A percentile compares a stretch with the other conserved stretches of the same genome.
These are phyloP conservation scores for Paecilomyces formosus DNA, from an alignment of 2,329 filamentous ascomycete species.

Conservation along the genomic window DNA sequence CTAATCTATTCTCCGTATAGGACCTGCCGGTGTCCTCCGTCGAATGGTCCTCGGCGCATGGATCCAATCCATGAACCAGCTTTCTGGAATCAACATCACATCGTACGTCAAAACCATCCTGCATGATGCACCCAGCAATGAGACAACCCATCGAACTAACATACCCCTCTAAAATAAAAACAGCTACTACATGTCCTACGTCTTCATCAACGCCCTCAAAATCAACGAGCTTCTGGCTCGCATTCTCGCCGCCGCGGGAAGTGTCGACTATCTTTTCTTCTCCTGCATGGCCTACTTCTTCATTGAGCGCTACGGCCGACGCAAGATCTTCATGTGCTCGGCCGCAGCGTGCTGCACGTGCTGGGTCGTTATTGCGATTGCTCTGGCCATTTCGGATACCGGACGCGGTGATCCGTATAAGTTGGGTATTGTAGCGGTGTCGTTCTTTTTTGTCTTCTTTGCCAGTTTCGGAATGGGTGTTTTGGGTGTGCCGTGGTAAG, in stretches of 20 bases:
- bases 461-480: constrained; percentile 33
- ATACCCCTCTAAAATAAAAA: not conserved
- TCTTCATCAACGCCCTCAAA: constrained; percentile 37
- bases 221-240: constrained; percentile 29
- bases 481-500: constrained; percentile 29
- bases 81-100: constrained; percentile 31
- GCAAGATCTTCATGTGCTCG: constrained; percentile 43
- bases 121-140: no score
- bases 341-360: constrained; percentile 44
- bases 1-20: constrained; percentile 1
- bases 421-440: constrained; percentile 41
- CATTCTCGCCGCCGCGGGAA: constrained; percentile 40
- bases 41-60: constrained; percentile 40
- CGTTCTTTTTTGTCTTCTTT: constrained; percentile 38
- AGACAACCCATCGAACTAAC: not conserved
- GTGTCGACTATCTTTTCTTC: constrained; percentile 40
- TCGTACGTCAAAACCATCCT: constrained; percentile 4
- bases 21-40: constrained; percentile 33
- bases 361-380: constrained; percentile 42
- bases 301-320: constrained; percentile 42
- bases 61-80: constrained; percentile 31
- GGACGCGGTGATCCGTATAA: constrained; percentile 36
- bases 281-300: constrained; percentile 37
- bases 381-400: constrained; percentile 32
- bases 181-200: constrained; percentile 32